These are phyloP conservation scores for Suillus subaureus DNA, from an alignment of 768 basidiomycete species.

Conservation along the genomic window DNA sequence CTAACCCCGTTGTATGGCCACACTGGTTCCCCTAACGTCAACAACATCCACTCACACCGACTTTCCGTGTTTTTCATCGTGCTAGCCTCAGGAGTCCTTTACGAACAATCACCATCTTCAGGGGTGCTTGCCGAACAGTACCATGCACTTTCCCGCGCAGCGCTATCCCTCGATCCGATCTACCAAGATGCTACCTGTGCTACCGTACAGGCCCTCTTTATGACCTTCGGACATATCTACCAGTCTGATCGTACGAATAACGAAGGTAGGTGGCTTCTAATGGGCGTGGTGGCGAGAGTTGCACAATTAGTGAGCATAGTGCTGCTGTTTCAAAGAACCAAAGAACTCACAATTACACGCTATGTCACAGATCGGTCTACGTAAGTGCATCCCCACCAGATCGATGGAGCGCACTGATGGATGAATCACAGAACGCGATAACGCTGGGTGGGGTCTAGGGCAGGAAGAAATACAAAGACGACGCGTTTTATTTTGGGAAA, in stretches of 20 bases:
- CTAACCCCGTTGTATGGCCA: constrained; percentile 46
- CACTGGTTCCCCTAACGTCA: constrained; percentile 32
- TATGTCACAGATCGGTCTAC: constrained; percentile 48
- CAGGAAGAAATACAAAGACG: constrained; percentile 47
- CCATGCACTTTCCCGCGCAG: constrained; percentile 50
- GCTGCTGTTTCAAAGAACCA: background rate
- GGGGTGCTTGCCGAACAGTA: constrained; percentile 41
- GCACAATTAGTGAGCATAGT: constrained; percentile 45
- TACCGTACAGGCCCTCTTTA: constrained; percentile 50
- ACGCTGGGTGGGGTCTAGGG: constrained; percentile 48
- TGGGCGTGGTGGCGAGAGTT: constrained; percentile 44
- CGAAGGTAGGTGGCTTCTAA: constrained; percentile 52
- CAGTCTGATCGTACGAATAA: constrained; percentile 43
- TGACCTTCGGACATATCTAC: constrained; percentile 45
- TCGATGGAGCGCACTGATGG: background rate
- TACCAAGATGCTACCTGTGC: constrained; percentile 46
- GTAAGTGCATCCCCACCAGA: constrained; percentile 34
- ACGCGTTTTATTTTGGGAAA: constrained; percentile 55
- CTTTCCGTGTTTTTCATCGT: constrained; percentile 57
- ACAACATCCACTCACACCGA: constrained; percentile 45
- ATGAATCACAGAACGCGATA: constrained; percentile 49
- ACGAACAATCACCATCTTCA: constrained; percentile 41
- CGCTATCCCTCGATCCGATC: constrained; percentile 48
- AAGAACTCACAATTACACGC: constrained; percentile 10
- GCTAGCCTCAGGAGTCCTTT: constrained; percentile 48